These are phyloP conservation scores for Bombardia bombarda DNA, from an alignment of 495 filamentous ascomycete genomes.

Conservation along the genomic window DNA sequence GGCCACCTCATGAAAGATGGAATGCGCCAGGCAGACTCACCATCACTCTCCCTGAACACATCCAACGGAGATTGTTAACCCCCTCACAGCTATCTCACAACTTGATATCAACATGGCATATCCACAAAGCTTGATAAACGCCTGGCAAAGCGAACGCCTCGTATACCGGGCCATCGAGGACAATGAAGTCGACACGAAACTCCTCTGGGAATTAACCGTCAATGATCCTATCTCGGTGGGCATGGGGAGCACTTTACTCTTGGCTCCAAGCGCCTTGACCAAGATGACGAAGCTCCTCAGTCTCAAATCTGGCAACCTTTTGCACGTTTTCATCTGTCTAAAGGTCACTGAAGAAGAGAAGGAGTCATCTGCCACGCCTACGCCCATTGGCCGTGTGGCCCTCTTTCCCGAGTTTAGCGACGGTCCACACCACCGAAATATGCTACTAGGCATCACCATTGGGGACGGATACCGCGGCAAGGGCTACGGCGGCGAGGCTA, in stretches of 20 bases:
- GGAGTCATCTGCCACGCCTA: not conserved
- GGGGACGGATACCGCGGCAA: slow-evolving; percentile 28
- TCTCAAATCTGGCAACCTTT: too few relatives aligned
- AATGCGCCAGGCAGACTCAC: too few relatives aligned
- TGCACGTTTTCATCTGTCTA: slow-evolving; percentile 35
- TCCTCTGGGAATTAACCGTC: slow-evolving; percentile 16
- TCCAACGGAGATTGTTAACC: too few relatives aligned
- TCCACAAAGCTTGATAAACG: slow-evolving; percentile 4
- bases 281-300: too few relatives aligned
- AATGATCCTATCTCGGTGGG: slow-evolving; percentile 15
- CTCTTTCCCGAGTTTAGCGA: slow-evolving; percentile 15
- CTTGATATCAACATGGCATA: not conserved
- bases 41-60: too few relatives aligned
- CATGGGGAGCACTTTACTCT: too few relatives aligned
- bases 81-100: too few relatives aligned
- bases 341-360: not conserved
- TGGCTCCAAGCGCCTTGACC: too few relatives aligned
- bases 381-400: slow-evolving; percentile 18
- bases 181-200: slow-evolving; percentile 20
- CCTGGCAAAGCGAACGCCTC: slow-evolving; percentile 25
- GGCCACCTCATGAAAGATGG: too few relatives aligned
- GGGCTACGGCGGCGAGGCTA: slow-evolving; percentile 49
- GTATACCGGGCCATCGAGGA: slow-evolving; percentile 29
- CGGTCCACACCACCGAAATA: slow-evolving; percentile 32
- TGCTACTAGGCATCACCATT: slow-evolving; percentile 35